Evolutionary conservation across 768 basidiomycete genomes (phyloP).

Genomic region (Lactarius deliciosus): DNA sequence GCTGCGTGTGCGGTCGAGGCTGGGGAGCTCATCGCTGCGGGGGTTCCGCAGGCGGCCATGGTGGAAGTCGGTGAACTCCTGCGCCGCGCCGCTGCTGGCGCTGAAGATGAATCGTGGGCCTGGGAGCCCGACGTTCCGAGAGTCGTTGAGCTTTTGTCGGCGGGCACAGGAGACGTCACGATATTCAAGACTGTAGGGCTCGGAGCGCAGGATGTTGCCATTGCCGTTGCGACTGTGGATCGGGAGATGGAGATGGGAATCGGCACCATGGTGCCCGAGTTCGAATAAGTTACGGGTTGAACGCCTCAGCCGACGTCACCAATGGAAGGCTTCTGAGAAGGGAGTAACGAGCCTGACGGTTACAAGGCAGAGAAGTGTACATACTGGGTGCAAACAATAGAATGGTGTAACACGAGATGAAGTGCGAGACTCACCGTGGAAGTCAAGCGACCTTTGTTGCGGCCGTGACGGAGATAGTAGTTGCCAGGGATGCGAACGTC

Average conservation of each 20-base stretch:
- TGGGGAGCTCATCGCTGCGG: constrained; percentile 73
- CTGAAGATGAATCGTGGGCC: no score
- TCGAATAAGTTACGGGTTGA: not conserved
- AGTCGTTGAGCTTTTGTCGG: constrained; percentile 27
- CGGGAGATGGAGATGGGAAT: constrained; percentile 54
- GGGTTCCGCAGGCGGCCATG: constrained; percentile 41
- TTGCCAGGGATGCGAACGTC: no score
- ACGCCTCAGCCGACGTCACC: no score
- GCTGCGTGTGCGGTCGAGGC: constrained; percentile 73
- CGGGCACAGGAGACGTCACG: constrained; percentile 45
- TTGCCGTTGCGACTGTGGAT: constrained; percentile 65
- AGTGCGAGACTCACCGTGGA: no score
- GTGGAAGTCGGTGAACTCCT: constrained; percentile 73
- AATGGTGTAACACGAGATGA: no score
- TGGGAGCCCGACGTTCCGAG: constrained; percentile 24
- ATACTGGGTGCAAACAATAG: no score
- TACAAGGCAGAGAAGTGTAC: no score
- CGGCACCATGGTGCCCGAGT: constrained; percentile 46
- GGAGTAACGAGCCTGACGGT: no score
- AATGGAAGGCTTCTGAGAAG: no score
- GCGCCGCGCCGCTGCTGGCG: not conserved
- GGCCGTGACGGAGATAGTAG: no score
- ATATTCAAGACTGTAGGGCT: constrained; percentile 90
- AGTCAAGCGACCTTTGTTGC: no score
- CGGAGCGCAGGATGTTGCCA: constrained; percentile 82